These are phyloP conservation scores for Fusarium staphyleae DNA, from an alignment of 2,329 filamentous ascomycete genomes.

Conservation along the genomic window DNA sequence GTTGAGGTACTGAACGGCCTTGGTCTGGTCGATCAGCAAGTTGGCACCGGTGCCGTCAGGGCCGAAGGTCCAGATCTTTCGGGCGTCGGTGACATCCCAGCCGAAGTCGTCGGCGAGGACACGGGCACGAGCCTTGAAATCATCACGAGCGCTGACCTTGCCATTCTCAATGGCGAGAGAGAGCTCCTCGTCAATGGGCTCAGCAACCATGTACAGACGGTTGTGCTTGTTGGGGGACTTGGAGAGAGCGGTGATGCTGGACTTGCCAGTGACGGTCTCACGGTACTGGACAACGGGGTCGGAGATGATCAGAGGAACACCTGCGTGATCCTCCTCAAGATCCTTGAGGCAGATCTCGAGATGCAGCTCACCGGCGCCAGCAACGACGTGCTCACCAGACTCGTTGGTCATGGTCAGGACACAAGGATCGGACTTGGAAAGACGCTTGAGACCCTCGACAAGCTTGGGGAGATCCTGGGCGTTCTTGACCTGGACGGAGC, in stretches of 20 bases:
- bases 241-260: constrained; percentile 95
- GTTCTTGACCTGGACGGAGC: constrained; percentile 99
- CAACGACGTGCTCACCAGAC: constrained; percentile 98
- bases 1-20: constrained; percentile 99
- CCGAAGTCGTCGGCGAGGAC: constrained; percentile 94
- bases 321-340: constrained; percentile 98
- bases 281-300: constrained; percentile 99
- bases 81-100: constrained; percentile 99
- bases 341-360: constrained; percentile 99
- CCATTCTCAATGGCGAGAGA: constrained; percentile 87
- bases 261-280: constrained; percentile 87
- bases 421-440: constrained; percentile 99
- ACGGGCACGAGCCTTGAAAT: constrained; percentile 98
- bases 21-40: constrained; percentile 99
- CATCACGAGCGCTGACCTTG: constrained; percentile 93
- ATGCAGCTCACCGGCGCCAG: constrained; percentile 98
- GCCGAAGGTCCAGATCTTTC: constrained; percentile 99
- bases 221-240: constrained; percentile 99
- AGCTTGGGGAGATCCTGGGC: constrained; percentile 99
- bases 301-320: constrained; percentile 96
- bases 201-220: constrained; percentile 95
- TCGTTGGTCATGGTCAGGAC: constrained; percentile 88
- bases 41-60: constrained; percentile 98
- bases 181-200: constrained; percentile 92
- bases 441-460: constrained; percentile 99